Conservation (phyloP, 176 grass and related monocot species). For the Oryza rufipogon region DNA sequence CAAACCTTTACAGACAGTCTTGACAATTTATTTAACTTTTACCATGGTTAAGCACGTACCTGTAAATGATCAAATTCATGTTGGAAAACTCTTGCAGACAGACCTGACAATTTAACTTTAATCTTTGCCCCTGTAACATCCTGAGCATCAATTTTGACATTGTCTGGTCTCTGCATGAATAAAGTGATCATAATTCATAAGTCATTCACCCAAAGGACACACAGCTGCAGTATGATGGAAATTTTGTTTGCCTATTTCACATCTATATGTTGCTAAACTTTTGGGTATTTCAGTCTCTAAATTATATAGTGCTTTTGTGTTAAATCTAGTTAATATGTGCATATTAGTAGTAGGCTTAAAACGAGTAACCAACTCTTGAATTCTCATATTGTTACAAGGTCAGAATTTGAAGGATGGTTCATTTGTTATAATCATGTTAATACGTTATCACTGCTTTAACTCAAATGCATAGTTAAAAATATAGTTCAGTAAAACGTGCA, state of each 20-base stretch:
- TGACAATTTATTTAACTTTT: constrained; percentile 62
- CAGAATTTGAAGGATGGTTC: constrained; percentile 10
- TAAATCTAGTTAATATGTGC: neutral
- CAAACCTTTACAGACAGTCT: constrained; percentile 42
- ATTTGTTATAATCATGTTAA: neutral
- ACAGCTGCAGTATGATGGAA: neutral
- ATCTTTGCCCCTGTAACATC: constrained; percentile 80
- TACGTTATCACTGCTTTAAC: neutral
- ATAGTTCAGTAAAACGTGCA: neutral
- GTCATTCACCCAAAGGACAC: neutral
- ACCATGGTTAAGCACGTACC: constrained; percentile 51
- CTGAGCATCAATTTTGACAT: constrained; percentile 88
- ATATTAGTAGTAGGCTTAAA: constrained; percentile 22
- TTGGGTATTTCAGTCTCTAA: neutral
- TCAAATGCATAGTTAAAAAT: neutral
- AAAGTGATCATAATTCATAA: constrained; percentile 31
- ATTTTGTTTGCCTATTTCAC: neutral
- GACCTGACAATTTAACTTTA: constrained; percentile 77
- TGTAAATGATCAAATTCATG: constrained; percentile 99
- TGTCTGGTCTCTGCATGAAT: constrained; percentile 83
- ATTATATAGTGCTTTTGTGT: constrained; percentile 3
- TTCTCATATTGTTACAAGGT: neutral
- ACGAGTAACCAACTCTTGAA: constrained; percentile 5
- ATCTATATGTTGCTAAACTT: neutral
- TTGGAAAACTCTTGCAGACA: constrained; percentile 89